These are phyloP conservation scores for Lentinula raphanica DNA, from an alignment of 768 basidiomycete genomes.

Conservation along the genomic window DNA sequence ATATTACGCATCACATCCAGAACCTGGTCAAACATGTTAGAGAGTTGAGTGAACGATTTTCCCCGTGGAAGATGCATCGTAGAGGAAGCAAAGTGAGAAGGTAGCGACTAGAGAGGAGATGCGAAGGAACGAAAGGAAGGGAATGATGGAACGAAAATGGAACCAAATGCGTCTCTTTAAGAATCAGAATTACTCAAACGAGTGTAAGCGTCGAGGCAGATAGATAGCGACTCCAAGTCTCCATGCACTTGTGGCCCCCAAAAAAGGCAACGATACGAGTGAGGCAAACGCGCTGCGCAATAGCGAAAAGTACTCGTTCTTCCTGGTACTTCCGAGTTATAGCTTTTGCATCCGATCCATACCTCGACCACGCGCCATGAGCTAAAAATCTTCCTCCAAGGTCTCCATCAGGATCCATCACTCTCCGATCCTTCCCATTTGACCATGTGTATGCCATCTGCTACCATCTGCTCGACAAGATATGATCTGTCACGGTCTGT, in stretches of 20 bases:
- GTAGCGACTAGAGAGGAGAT: background rate
- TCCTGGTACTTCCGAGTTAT: background rate
- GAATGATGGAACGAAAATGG: background rate
- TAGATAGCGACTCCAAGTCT: constrained; percentile 8
- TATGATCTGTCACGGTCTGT: no score
- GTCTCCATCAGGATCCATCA: background rate
- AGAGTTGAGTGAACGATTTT: constrained; percentile 31
- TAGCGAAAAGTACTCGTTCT: background rate
- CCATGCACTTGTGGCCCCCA: background rate
- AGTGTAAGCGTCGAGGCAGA: background rate
- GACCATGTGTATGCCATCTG: background rate
- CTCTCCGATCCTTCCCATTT: background rate
- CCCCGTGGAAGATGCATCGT: constrained; percentile 34
- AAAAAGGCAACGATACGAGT: background rate
- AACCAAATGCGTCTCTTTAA: background rate
- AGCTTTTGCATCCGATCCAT: background rate
- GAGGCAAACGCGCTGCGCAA: background rate
- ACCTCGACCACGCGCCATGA: background rate
- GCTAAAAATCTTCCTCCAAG: background rate
- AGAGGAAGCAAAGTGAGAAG: background rate
- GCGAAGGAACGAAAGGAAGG: background rate
- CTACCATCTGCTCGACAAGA: no score
- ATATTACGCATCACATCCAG: constrained; percentile 61
- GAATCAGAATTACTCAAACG: background rate
- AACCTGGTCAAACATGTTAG: constrained; percentile 51